Percentiles rank a stretch among this genome's conserved stretches.
phyloP scores from a whole-genome alignment of 1,139 yeast genomes.

The Pneumocystis sp. region DNA sequence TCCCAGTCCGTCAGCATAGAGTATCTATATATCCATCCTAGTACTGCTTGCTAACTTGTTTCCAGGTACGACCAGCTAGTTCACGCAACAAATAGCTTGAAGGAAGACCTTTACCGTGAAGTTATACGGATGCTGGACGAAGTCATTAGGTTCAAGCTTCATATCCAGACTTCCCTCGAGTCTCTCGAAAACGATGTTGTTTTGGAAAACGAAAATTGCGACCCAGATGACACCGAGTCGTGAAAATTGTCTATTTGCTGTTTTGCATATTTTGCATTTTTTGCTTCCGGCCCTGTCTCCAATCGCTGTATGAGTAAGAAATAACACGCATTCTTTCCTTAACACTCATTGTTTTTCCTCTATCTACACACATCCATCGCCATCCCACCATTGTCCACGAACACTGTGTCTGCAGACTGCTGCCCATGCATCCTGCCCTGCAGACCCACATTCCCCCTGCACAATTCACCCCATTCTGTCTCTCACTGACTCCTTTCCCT shows the following conservation, averaged over 20 bases:
- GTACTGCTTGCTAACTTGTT: not conserved
- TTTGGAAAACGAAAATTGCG: constrained; percentile 21
- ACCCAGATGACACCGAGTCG: constrained; percentile 3
- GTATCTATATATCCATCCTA: constrained; percentile 11
- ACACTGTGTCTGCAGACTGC: too few relatives aligned
- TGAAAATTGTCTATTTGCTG: constrained; percentile 6
- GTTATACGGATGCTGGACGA: constrained; percentile 43
- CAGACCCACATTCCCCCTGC: too few relatives aligned
- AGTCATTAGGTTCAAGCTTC: constrained; percentile 49
- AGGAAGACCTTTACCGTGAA: constrained; percentile 37
- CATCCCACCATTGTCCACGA: too few relatives aligned
- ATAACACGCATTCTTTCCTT: too few relatives aligned
- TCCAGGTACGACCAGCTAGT: constrained; percentile 32
- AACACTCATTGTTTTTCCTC: too few relatives aligned
- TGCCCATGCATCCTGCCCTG: too few relatives aligned
- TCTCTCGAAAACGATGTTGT: constrained; percentile 34
- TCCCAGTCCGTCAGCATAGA: constrained; percentile 42
- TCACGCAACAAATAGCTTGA: constrained; percentile 34
- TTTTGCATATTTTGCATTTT: not conserved
- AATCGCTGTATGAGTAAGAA: not conserved
- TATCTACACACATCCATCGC: too few relatives aligned
- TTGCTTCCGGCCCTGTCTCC: constrained; percentile 23
- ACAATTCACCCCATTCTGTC: too few relatives aligned
- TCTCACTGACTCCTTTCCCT: too few relatives aligned
- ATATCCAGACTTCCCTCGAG: constrained; percentile 45